Conservation (phyloP, 2,329 filamentous ascomycete species). For the Dothideomycetidae sp. region DNA sequence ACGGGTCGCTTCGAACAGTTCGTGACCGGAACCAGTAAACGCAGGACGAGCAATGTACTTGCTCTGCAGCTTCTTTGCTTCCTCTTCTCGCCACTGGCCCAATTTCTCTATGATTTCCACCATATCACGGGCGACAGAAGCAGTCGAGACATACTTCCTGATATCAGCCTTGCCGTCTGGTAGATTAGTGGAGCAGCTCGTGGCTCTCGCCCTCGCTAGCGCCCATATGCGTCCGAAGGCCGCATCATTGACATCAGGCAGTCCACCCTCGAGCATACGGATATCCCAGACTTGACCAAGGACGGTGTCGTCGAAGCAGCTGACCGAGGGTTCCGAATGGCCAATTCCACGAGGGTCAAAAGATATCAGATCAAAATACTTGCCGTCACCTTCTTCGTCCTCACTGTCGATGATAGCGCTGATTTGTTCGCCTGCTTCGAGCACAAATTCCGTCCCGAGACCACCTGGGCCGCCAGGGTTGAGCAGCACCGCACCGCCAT, state of each 20-base stretch:
- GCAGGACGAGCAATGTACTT: neutral
- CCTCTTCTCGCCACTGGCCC: slow-evolving; percentile 3
- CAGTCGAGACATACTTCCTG: slow-evolving; percentile 32
- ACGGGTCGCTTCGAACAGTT: neutral
- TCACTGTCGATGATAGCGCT: slow-evolving; percentile 14
- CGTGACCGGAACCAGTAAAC: neutral
- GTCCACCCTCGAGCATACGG: slow-evolving; percentile 24
- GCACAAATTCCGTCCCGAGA: slow-evolving; percentile 23
- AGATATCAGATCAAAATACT: slow-evolving; percentile 30
- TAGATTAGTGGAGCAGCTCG: slow-evolving; percentile 16
- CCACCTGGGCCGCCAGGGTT: slow-evolving; percentile 34
- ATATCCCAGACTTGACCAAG: slow-evolving; percentile 18
- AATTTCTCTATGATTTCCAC: slow-evolving; percentile 30
- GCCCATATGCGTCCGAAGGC: slow-evolving; percentile 29
- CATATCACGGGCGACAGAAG: slow-evolving; percentile 36
- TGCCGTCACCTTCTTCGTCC: slow-evolving; percentile 13
- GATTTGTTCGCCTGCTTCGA: slow-evolving; percentile 15
- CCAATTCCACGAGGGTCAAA: slow-evolving; percentile 27
- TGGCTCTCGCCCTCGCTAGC: slow-evolving; percentile 25
- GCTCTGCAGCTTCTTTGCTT: neutral
- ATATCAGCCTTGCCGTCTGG: slow-evolving; percentile 18
- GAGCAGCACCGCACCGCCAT: slow-evolving; percentile 29
- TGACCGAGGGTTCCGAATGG: slow-evolving; percentile 2
- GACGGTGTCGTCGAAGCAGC: slow-evolving; percentile 4
- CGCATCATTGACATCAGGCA: slow-evolving; percentile 24